A percentile compares a stretch with the other conserved stretches of the same genome.
These are phyloP conservation scores for Lasiosphaeria ovina DNA, from an alignment of 495 filamentous ascomycete genomes.

Conservation along the genomic window DNA sequence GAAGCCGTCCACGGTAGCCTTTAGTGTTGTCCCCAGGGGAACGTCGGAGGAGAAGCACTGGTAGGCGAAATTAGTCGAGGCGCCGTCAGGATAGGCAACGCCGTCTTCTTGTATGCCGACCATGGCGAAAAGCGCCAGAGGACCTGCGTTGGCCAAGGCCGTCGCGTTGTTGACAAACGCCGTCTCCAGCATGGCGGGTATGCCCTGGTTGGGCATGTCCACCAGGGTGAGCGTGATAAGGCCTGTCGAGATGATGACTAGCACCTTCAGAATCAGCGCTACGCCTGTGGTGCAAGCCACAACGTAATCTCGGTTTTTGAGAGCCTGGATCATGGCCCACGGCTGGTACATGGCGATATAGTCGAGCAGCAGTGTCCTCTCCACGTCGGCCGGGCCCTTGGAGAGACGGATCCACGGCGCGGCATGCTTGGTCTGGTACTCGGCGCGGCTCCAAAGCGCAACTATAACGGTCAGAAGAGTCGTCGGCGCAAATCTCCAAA, in stretches of 20 bases:
- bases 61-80: conserved; percentile 20
- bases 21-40: conserved; percentile 14
- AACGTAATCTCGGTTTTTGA: conserved; percentile 20
- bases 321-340: conserved; percentile 7
- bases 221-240: conserved; percentile 21
- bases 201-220: conserved; percentile 5
- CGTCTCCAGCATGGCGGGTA: conserved; percentile 10
- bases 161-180: conserved; percentile 19
- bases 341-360: conserved; percentile 23
- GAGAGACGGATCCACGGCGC: conserved; percentile 31
- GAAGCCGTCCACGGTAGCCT: conserved; percentile 26
- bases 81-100: conserved; percentile 23
- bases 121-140: conserved; percentile 25
- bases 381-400: conserved; percentile 12
- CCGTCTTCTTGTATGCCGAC: conserved; percentile 19
- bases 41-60: conserved; percentile 22
- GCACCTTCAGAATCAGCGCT: conserved; percentile 15
- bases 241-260: conserved; percentile 22
- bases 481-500: conserved; percentile 32
- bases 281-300: conserved; percentile 22
- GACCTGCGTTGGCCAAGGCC: conserved; percentile 10
- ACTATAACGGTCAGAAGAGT: conserved; percentile 23
- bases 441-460: conserved; percentile 29
- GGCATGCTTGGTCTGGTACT: conserved; percentile 28
- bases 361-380: conserved; percentile 28